Evolutionary conservation across 75 land plant species (phyloP), one percentile per base, ranked within the genome.

Genomic region (Pseudotsuga menziesii): DNA sequence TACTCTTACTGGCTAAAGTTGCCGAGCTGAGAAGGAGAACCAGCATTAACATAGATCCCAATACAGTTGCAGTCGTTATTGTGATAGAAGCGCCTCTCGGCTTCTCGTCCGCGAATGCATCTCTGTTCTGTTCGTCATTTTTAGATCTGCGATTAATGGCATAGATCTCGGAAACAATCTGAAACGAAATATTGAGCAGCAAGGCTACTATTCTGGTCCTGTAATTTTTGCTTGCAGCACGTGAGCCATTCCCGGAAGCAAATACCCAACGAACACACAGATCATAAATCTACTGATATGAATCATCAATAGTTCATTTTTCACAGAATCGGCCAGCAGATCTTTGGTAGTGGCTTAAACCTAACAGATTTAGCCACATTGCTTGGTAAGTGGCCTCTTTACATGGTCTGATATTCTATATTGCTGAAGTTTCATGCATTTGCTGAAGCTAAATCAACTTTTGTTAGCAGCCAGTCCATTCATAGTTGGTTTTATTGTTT

Each of bases 1-100:
- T 48, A 23, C 54, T 72, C 11, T 72, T 72, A 56, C 74, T 72
- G 55, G 74, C 74, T 6, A 72, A 11, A n/a, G 55, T 72, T 25
- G 74, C 74, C 5, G n/a, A 72, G 56, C 25, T 72, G 56, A 72
- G 74, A 26, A 72, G 55, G 15, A 72, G 54, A 0, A 72, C 54
- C 2, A 72, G 56, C 56, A 72, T 41, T 2, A 52, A 5, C 5
- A 72, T 72, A 14, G 74, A 48, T 2, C 74, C 74, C 74, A 72
- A 23, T 22, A 72, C 74, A 9, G 74, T 72, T 25, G 11, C 36
- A 4, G 55, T 72, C 5, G 74, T 32, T 2, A 72, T 3, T 2
- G 36, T 64, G 16, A 20, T 8, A 26, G 32, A 29, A 27, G 39
- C 36, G 15, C 41, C 69, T n/a, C 7, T 6, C 19, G 5, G 5